A percentile compares a stretch with the other conserved stretches of the same genome.
Conservation (phyloP, 1,284 basidiomycete genomes). For the Puccinia brachypodii region DNA sequence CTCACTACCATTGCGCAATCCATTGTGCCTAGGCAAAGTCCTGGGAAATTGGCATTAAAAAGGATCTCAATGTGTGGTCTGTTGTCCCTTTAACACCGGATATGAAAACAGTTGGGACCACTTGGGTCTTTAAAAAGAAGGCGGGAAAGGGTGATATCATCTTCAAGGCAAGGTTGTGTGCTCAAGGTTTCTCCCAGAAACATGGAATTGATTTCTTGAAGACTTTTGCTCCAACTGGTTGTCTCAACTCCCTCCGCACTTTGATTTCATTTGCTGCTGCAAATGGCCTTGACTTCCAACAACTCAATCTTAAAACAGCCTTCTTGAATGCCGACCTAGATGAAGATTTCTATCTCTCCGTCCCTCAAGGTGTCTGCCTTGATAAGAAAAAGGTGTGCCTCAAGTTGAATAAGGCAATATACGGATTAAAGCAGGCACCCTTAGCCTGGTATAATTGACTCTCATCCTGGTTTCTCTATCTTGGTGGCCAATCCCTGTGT, state of each 20-base stretch:
- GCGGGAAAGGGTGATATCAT: no score
- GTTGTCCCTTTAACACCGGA: neutral
- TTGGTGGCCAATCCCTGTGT: neutral
- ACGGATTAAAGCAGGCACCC: slow-evolving; percentile 16
- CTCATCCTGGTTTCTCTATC: neutral
- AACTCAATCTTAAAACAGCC: neutral
- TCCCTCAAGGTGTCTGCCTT: neutral
- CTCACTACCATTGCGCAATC: neutral
- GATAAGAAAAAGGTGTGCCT: neutral
- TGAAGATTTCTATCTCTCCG: neutral
- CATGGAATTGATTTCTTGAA: neutral
- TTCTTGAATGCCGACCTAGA: neutral
- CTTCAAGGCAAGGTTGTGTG: neutral
- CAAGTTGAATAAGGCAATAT: neutral
- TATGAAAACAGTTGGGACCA: neutral
- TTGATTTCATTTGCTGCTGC: neutral
- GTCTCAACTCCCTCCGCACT: neutral
- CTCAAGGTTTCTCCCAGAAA: neutral
- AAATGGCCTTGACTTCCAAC: neutral
- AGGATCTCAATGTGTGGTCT: neutral
- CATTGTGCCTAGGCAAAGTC: neutral
- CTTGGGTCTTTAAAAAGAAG: neutral
- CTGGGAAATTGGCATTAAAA: neutral
- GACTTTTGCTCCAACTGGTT: slow-evolving; percentile 1
- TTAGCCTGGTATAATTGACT: slow-evolving; percentile 6